These are phyloP conservation scores for Rubus parviflorus DNA, from an alignment of 306 rosid genomes.

Conservation along the genomic window DNA sequence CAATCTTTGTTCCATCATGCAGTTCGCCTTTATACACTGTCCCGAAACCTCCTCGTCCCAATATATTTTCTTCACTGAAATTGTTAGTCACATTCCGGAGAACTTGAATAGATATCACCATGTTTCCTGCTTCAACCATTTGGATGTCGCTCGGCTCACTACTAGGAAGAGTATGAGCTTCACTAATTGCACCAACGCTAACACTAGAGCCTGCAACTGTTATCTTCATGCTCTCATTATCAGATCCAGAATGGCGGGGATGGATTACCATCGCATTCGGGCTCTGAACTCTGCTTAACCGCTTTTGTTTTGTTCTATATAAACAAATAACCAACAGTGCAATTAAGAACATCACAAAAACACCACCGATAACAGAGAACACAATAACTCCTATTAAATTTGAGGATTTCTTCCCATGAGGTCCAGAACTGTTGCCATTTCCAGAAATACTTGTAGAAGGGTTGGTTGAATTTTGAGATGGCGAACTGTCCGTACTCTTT, in stretches of 20 bases:
- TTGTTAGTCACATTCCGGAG: constrained; percentile 67
- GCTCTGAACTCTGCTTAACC: constrained; percentile 78
- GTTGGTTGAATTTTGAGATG: constrained; percentile 26
- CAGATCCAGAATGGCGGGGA: constrained; percentile 84
- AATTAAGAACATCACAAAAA: constrained; percentile 51
- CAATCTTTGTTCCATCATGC: constrained; percentile 85
- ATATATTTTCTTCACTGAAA: constrained; percentile 69
- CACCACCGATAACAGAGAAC: constrained; percentile 57
- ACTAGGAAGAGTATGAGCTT: constrained; percentile 47
- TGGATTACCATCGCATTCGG: constrained; percentile 75
- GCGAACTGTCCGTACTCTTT: constrained; percentile 26
- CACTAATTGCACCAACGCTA: constrained; percentile 71
- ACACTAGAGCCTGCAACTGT: constrained; percentile 91
- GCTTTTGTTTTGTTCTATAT: constrained; percentile 63
- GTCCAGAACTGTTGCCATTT: constrained; percentile 28
- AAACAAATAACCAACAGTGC: constrained; percentile 61
- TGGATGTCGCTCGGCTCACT: constrained; percentile 75
- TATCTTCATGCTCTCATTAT: constrained; percentile 82
- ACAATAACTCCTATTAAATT: constrained; percentile 52
- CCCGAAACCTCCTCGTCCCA: constrained; percentile 87
- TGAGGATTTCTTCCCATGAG: constrained; percentile 47
- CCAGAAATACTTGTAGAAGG: constrained; percentile 23
- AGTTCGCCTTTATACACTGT: constrained; percentile 82
- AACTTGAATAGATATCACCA: constrained; percentile 93
- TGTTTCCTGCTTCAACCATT: constrained; percentile 88